These are phyloP conservation scores for Hypoxylon perforatum DNA, from an alignment of 495 filamentous ascomycete genomes.

Conservation along the genomic window DNA sequence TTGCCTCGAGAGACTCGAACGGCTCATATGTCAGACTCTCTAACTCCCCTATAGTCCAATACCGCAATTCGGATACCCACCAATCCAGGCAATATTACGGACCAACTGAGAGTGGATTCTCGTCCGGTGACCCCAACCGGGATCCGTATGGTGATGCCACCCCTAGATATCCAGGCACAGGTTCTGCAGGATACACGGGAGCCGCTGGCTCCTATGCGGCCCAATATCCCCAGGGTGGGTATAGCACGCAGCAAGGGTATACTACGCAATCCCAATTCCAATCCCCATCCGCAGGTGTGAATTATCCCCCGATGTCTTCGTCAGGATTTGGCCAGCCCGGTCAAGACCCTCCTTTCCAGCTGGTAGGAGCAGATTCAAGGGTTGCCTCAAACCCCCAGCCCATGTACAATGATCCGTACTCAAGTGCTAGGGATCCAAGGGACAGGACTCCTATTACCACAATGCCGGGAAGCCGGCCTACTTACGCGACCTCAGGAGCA, in stretches of 20 bases:
- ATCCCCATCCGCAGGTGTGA: slow-evolving; percentile 24
- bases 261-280: slow-evolving; percentile 44
- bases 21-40: slow-evolving; percentile 62
- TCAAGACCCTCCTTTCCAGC: slow-evolving; percentile 44
- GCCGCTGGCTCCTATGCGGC: slow-evolving; percentile 44
- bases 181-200: slow-evolving; percentile 48
- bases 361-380: slow-evolving; percentile 46
- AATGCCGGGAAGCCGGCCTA: slow-evolving; percentile 42
- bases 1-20: slow-evolving; percentile 63
- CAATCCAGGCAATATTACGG: slow-evolving; percentile 63
- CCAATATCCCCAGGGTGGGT: slow-evolving; percentile 47
- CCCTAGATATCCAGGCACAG: slow-evolving; percentile 52
- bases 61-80: slow-evolving; percentile 63
- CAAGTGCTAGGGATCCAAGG: slow-evolving; percentile 40
- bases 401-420: slow-evolving; percentile 44
- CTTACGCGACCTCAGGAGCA: slow-evolving; percentile 47
- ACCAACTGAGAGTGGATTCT: slow-evolving; percentile 47
- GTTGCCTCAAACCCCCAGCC: slow-evolving; percentile 38
- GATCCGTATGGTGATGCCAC: slow-evolving; percentile 46
- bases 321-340: slow-evolving; percentile 44
- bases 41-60: slow-evolving; percentile 68
- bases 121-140: slow-evolving; percentile 36
- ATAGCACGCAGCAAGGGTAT: slow-evolving; percentile 45
- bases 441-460: slow-evolving; percentile 46
- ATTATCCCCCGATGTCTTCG: slow-evolving; percentile 25